These are phyloP conservation scores for Teratosphaeriaceae sp. DNA, from an alignment of 2,329 filamentous ascomycete genomes.

Conservation along the genomic window DNA sequence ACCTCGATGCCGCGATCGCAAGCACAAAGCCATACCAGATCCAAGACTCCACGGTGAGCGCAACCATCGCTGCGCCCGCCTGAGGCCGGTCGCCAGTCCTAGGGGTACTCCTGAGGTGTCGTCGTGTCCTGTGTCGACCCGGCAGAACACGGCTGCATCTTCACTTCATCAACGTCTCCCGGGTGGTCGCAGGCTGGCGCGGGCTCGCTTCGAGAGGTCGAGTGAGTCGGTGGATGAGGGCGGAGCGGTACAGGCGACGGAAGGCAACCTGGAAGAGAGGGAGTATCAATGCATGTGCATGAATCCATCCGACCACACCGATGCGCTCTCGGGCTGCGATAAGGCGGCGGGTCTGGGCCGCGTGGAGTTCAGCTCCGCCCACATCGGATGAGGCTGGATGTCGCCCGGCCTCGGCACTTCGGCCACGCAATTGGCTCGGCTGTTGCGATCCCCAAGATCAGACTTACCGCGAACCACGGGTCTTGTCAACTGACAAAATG, in stretches of 20 bases:
- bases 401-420: no score
- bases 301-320: no score
- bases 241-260: no score
- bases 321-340: neutral
- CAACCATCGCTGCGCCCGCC: constrained; percentile 20
- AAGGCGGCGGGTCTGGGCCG: neutral
- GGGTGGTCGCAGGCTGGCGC: no score
- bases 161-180: neutral
- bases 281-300: no score
- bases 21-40: constrained; percentile 40
- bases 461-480: no score
- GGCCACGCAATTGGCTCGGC: no score
- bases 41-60: constrained; percentile 40
- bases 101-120: constrained; percentile 15
- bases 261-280: no score
- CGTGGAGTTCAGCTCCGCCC: neutral
- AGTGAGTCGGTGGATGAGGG: no score
- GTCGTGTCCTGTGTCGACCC: constrained; percentile 4
- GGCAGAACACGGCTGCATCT: neutral
- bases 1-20: constrained; percentile 34
- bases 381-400: neutral
- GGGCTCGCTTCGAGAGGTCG: no score
- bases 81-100: neutral
- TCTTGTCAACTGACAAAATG: no score
- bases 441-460: no score